Evolutionary conservation across 1,139 yeast species (phyloP).

Genomic region (Lodderomyces pseudojiufengensis): DNA sequence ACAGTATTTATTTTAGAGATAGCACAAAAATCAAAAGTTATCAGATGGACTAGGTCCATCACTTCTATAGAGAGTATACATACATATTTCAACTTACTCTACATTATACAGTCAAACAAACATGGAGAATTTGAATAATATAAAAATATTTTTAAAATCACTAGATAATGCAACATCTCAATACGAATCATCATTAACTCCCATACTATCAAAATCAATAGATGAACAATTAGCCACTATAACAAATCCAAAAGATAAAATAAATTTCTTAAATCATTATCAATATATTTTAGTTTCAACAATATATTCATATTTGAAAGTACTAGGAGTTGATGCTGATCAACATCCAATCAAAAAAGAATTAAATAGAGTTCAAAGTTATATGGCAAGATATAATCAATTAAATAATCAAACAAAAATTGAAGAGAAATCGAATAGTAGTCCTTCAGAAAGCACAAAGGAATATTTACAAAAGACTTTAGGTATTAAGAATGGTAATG

Average conservation of each 20-base stretch:
- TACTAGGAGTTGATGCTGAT: conserved; percentile 55
- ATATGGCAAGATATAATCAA: conserved; percentile 59
- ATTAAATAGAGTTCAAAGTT: conserved; percentile 62
- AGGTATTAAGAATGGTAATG: conserved; percentile 33
- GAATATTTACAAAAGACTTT: conserved; percentile 45
- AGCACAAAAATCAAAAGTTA: too few species aligned
- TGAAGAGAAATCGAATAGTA: too few species aligned
- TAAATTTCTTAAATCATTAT: conserved; percentile 36
- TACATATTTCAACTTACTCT: background rate
- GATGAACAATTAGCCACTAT: conserved; percentile 30
- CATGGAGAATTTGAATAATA: conserved; percentile 45
- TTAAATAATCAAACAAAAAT: conserved; percentile 26
- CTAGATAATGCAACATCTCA: conserved; percentile 30
- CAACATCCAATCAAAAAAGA: conserved; percentile 67
- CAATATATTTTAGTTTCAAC: conserved; percentile 45
- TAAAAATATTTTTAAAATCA: conserved; percentile 22
- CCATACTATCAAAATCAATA: conserved; percentile 32
- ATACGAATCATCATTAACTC: conserved; percentile 27
- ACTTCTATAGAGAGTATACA: conserved; percentile 3
- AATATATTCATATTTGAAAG: conserved; percentile 56
- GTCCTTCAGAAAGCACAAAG: conserved; percentile 33
- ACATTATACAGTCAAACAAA: background rate
- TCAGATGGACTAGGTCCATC: background rate
- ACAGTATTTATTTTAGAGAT: too few species aligned
- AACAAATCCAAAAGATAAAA: conserved; percentile 30